phyloP scores from a whole-genome alignment of 2,329 filamentous ascomycete genomes.

The Alternaria sp. region DNA sequence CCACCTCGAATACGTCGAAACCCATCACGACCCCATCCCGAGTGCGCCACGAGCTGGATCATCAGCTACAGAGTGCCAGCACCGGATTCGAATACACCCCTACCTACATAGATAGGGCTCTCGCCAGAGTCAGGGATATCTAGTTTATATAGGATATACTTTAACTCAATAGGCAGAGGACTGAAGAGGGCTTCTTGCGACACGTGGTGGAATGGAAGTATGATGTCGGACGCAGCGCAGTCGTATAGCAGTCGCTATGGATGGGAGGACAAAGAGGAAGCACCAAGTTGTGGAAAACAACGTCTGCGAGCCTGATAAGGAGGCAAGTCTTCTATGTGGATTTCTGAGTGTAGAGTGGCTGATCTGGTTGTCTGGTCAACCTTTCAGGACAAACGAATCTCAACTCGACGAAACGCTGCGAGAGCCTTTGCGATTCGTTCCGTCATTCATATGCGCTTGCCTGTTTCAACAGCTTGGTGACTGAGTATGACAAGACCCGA shows the following conservation, averaged over 20 bases:
- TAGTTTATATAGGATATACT: neutral
- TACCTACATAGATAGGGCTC: neutral
- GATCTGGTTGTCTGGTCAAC: neutral
- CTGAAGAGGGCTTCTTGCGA: neutral
- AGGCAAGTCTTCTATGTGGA: neutral
- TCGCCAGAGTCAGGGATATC: neutral
- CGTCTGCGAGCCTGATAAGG: neutral
- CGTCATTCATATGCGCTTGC: neutral
- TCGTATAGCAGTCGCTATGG: neutral
- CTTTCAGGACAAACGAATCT: rapidly evolving
- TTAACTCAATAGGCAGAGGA: neutral
- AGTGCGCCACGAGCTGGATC: neutral
- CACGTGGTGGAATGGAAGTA: neutral
- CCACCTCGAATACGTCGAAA: neutral
- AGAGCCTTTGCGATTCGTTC: neutral
- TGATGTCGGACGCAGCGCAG: neutral
- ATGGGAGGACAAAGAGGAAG: neutral
- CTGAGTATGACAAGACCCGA: neutral
- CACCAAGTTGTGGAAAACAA: neutral
- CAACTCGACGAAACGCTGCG: neutral
- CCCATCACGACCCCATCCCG: neutral
- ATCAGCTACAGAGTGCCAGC: neutral
- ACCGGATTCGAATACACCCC: neutral
- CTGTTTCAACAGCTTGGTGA: neutral
- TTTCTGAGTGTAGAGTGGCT: neutral